Base-by-base conservation (phyloP, 2,329 filamentous ascomycete genomes). In the Cytospora schulzeri region DNA sequence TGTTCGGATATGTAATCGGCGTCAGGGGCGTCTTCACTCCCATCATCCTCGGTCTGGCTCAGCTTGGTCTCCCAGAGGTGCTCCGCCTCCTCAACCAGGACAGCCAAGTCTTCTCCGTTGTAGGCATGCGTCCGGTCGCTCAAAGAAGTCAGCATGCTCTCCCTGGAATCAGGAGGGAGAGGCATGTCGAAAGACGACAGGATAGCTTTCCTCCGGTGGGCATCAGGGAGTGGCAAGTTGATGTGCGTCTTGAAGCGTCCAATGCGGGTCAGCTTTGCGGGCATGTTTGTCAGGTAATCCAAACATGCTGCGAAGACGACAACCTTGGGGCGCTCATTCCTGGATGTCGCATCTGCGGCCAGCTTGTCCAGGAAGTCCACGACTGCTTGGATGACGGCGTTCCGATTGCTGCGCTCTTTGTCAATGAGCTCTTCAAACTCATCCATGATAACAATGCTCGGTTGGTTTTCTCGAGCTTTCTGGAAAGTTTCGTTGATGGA, bases 81-180 rank as follows among this genome's bases (percentile, higher is more conserved):
- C 12, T 68, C 75, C 12, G 88, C 84, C 53, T 81, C 75, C 56
- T 83, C 77, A 56, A 90, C 80, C 0, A 97, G 80, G 17, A 83
- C 84, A n/a, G 81, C 79, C 1, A 97, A 80, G 73, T 97, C 93
- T 1, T 85, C 84, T 5, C 91, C 90, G 35, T 92, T 96, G 75
- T 92, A 97, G 4, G 93, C 94, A 72, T 97, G 93, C 0, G 93
- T 96, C 63, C 87, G 86, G 67, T 91, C 85, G 51, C 89, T 89
- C 52, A 96, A 78, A 22, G 82, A 78, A 4, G 82, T 77, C 22
- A 92, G 77, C 12, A 87, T 78, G 1, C 77, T 76, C 3, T 88
- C 81, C 61, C 76, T 80, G 11, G 79, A 78, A 11, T 79, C 81
- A 4, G 80, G 71, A n/a, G 73, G 78, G 54, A 85, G 78, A 31